A percentile compares a stretch with the other conserved stretches of the same genome.
Evolutionary conservation across 768 basidiomycete genomes (phyloP).

Genomic region (Lentinula boryana): DNA sequence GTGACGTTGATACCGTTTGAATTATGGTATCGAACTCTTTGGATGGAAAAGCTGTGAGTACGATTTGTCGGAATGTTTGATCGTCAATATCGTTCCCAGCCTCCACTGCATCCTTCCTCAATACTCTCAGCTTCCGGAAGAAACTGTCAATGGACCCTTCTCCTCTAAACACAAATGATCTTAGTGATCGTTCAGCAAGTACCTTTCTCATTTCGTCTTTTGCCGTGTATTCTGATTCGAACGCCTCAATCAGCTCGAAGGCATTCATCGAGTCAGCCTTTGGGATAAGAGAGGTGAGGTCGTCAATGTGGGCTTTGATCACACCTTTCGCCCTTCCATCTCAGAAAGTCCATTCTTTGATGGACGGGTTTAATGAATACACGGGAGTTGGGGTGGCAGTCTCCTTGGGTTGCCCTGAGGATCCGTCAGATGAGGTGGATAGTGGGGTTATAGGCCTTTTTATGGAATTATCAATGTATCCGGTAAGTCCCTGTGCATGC

Average conservation of each 20-base stretch:
- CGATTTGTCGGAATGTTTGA: background rate
- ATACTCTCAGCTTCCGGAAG: background rate
- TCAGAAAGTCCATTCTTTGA: background rate
- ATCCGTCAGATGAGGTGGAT: background rate
- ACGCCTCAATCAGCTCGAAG: too few species aligned
- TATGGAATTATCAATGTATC: background rate
- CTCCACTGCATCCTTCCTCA: background rate
- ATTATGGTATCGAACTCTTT: background rate
- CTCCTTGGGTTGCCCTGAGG: background rate
- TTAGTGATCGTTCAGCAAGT: background rate
- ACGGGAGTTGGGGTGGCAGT: background rate
- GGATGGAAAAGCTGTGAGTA: background rate
- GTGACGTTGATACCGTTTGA: background rate
- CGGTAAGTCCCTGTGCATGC: background rate
- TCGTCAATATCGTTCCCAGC: background rate
- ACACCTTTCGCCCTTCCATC: background rate
- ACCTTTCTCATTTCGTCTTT: background rate
- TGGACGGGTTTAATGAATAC: background rate
- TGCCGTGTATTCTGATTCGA: background rate
- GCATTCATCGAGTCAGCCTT: background rate
- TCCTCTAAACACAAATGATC: background rate
- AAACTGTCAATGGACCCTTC: background rate
- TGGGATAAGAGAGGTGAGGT: background rate
- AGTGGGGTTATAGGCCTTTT: background rate
- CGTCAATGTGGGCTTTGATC: background rate